These are phyloP conservation scores for Chlorella variabilis DNA, from an alignment of 163 green algal genomes.

Conservation along the genomic window DNA sequence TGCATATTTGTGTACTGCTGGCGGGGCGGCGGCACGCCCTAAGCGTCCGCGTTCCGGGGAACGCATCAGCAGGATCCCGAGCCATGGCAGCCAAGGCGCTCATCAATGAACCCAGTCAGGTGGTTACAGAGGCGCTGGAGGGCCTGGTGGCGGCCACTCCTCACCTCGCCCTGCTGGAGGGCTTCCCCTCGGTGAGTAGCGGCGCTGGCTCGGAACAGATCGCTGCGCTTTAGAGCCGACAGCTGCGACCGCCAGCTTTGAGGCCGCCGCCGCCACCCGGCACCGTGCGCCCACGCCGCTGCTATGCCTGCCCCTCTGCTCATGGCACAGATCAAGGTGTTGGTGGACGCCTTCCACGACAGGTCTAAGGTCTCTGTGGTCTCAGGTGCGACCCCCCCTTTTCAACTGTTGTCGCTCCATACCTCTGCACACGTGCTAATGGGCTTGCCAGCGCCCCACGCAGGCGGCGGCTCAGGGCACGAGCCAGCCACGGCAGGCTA, in stretches of 20 bases:
- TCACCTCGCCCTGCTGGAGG: slow-evolving; percentile 66
- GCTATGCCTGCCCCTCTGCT: not conserved
- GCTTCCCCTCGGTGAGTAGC: slow-evolving; percentile 55
- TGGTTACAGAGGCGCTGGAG: slow-evolving; percentile 63
- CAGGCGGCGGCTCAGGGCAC: slow-evolving; percentile 81
- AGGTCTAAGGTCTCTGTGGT: slow-evolving; percentile 56
- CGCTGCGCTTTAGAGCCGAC: not conserved
- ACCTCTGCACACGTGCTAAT: not conserved
- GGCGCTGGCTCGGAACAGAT: not conserved
- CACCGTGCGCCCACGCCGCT: not conserved
- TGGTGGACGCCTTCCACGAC: slow-evolving; percentile 46
- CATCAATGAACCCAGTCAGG: slow-evolving; percentile 51
- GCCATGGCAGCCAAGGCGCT: too few relatives aligned
- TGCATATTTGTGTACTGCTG: too few relatives aligned
- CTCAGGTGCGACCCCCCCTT: slow-evolving; percentile 50
- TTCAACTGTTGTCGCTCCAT: not conserved
- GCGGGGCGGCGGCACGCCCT: too few relatives aligned
- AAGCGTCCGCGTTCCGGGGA: too few relatives aligned
- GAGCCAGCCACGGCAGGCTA: slow-evolving; percentile 88
- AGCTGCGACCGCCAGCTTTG: not conserved
- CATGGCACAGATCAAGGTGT: slow-evolving; percentile 75
- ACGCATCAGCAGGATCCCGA: too few relatives aligned
- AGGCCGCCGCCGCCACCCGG: not conserved
- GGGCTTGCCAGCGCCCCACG: not conserved
- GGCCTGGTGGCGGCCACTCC: slow-evolving; percentile 51